Percentiles rank a stretch among this genome's conserved stretches.
phyloP scores from a whole-genome alignment of 176 grass and related monocot species.

The Rhynchospora pubera region DNA sequence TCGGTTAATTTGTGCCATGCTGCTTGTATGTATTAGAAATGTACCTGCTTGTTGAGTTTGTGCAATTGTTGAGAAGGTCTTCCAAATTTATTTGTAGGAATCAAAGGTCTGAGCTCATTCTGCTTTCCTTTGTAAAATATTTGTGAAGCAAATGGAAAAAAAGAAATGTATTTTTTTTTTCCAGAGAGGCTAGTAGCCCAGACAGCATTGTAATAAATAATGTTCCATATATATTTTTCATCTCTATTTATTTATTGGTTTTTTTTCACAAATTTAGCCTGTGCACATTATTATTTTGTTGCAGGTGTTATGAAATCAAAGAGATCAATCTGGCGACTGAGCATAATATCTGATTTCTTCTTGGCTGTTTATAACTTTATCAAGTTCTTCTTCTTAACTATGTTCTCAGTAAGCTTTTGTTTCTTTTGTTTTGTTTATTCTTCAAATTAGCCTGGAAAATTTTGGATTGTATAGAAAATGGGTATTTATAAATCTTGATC shows the following conservation, averaged over 20 bases:
- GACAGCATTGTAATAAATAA: too few species aligned
- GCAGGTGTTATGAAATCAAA: slow-evolving; percentile 91
- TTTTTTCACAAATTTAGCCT: not conserved
- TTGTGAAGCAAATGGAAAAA: not conserved
- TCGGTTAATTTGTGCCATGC: not conserved
- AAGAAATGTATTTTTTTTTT: not conserved
- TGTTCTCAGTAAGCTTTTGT: slow-evolving; percentile 72
- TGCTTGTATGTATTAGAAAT: not conserved
- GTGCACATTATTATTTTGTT: not conserved
- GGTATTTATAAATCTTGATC: not conserved
- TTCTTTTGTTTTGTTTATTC: slow-evolving; percentile 1
- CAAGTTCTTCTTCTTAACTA: slow-evolving; percentile 59
- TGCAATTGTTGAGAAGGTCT: not conserved
- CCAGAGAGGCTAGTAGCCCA: not conserved
- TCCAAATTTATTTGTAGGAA: not conserved
- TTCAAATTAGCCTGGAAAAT: not conserved
- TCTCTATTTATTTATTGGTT: not conserved
- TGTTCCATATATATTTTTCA: not conserved
- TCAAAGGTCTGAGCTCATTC: not conserved
- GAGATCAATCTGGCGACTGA: slow-evolving; percentile 72
- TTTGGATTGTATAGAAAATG: not conserved
- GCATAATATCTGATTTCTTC: slow-evolving; percentile 96
- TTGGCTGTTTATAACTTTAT: slow-evolving; percentile 57
- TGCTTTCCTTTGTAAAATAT: not conserved
- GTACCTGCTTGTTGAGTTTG: not conserved